Evolutionary conservation across 2,329 filamentous ascomycete species (phyloP), one percentile per base, ranked within the genome.

Genomic region (Ceratocystis lukuohia): DNA sequence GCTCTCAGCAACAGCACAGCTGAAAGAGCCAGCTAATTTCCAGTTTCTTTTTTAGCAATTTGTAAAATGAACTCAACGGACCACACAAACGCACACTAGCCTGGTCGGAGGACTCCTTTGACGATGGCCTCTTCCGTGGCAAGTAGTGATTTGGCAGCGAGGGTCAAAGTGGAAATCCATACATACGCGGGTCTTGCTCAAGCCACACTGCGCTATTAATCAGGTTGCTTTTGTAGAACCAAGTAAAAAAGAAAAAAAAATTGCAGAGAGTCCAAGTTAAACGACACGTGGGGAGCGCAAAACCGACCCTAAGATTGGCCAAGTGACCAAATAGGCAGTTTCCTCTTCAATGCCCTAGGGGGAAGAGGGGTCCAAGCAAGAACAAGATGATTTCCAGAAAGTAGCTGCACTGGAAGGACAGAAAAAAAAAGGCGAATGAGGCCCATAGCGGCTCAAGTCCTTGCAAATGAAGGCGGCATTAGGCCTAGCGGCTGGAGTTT

Each of bases 401-500:
- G 33, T 5, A 15, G 15, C 5, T 56, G 25, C 12, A 28, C 50
- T 25, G 25, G n/a, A 33, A 8, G n/a, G 5, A 8, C 15, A 22
- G 22, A 7, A n/a, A 37, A 37, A 37, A 25, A 28, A 57, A 30
- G 30, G 15, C 1, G 22, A 50, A 50, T 10, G 25, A 53, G n/a
- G 28, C 28, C 56, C 56, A 59, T 33, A 59, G 56, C 56, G 56
- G 56, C 56, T 59, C 56, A 59, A 59, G 56, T 3, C 25, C 56
- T 15, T 59, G 56, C 20, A n/a, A 28, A 59, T 37, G 30, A 59
- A 33, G 4, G 56, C 56, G 17, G 15, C 10, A 28, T 59, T 59
- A n/a, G 17, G 56, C 56, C 33, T 59, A 59, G 56, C 56, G 15
- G 15, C 56, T 25, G 28, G 53, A 59, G 25, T 59, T 59, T 59